Base-by-base conservation (phyloP, 225 moss, liverwort and hornwort species). In the Pleurozium schreberi region DNA sequence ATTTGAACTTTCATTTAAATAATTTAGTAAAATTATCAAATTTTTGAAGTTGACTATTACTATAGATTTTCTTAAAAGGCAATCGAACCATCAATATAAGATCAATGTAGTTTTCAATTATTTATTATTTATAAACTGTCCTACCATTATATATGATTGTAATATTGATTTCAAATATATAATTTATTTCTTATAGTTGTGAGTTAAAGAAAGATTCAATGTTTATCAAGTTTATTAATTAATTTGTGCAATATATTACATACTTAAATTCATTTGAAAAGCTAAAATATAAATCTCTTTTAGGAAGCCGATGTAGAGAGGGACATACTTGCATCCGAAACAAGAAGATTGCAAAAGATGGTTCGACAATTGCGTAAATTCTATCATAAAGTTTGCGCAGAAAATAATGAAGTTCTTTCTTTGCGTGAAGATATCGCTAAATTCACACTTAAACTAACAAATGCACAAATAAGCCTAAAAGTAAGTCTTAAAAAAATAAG, bases 301-400 rank as follows among this genome's bases (percentile, higher is more conserved):
- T 79, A 93, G 92, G 92, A 93, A 92, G 86, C 75, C 4, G 4
- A 78, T 67, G 58, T 89, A 70, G 93, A 92, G 4, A 90, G 81
- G 65, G 87, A 90, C 22, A 42, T 92, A 62, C 92, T 89, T 87
- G 92, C 90, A 90, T 74, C 11, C 1, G 89, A 93, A 89, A 87
- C 26, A 22, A 90, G 83, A 84, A 90, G 92, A 75, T 87, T 92
- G 61, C 92, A 93, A 84, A 89, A 90, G 50, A 66, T 88, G 17
- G 86, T 92, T 59, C 80, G 8, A 58, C 9, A 5, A 10, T 75
- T 92, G 19, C 75, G 70, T 3, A 76, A 43, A 84, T 45, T 69
- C 13, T 93, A 93, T 55, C 80, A 90, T 20, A 88, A 23, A 85
- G 38, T 93, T 62, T 93, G 89, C 75, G 18, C 13, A 13, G 4